phyloP scores from a whole-genome alignment of 2,329 filamentous ascomycete genomes.

The Penicillium sclerotigenum region DNA sequence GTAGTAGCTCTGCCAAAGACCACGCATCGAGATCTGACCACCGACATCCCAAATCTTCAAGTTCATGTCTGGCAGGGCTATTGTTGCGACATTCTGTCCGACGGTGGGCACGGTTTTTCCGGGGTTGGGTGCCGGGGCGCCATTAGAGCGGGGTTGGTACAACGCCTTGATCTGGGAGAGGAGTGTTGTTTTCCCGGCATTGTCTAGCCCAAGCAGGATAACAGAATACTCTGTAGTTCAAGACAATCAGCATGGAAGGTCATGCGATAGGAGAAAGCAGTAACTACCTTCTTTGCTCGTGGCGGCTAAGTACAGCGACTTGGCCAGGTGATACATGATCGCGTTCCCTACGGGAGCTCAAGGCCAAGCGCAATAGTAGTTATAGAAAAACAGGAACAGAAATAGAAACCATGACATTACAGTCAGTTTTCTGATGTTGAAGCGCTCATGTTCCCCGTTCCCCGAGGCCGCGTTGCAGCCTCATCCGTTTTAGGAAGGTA shows the following conservation, averaged over 20 bases:
- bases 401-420: constrained; percentile 23
- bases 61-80: constrained; percentile 90
- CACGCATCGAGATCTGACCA: constrained; percentile 82
- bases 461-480: constrained; percentile 14
- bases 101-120: constrained; percentile 92
- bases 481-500: constrained; percentile 25
- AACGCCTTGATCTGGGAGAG: constrained; percentile 93
- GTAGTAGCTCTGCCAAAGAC: constrained; percentile 96
- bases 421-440: constrained; percentile 1
- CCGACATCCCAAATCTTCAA: constrained; percentile 98
- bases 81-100: constrained; percentile 92
- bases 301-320: constrained; percentile 89
- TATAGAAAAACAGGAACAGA: background rate
- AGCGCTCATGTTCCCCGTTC: background rate
- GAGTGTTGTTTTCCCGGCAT: constrained; percentile 96
- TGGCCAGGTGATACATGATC: constrained; percentile 90
- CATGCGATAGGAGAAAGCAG: background rate
- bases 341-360: constrained; percentile 20
- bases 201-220: constrained; percentile 93
- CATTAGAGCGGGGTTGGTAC: constrained; percentile 53
- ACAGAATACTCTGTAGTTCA: constrained; percentile 78
- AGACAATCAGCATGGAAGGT: background rate
- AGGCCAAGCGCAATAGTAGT: constrained; percentile 14
- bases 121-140: constrained; percentile 54
- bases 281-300: constrained; percentile 95